Conservation (phyloP, 345 rosid genomes). For the Camelina laxa region DNA sequence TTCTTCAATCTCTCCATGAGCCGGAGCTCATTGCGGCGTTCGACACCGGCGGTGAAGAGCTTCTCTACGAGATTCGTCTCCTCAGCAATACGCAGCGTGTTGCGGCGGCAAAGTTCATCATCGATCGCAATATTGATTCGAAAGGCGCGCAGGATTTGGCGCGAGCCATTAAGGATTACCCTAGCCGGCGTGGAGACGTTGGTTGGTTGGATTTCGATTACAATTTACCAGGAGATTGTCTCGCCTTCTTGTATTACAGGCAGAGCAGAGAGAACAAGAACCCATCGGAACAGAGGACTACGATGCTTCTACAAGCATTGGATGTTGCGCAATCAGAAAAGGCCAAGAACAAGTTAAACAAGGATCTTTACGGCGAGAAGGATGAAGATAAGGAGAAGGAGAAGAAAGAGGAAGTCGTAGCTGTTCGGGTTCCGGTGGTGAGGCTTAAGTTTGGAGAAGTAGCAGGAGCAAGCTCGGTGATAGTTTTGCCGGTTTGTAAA, state of each 20-base stretch:
- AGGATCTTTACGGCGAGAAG: slow-evolving; percentile 52
- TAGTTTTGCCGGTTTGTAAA: slow-evolving; percentile 76
- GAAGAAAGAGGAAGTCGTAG: slow-evolving; percentile 29
- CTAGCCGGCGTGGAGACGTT: slow-evolving; percentile 67
- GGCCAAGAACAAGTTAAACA: slow-evolving; percentile 53
- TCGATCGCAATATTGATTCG: slow-evolving; percentile 53
- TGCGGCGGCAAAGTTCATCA: slow-evolving; percentile 57
- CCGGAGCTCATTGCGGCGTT: slow-evolving; percentile 63
- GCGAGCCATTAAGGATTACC: slow-evolving; percentile 83
- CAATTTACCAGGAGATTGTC: slow-evolving; percentile 75
- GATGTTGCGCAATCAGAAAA: slow-evolving; percentile 64
- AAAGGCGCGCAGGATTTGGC: slow-evolving; percentile 76
- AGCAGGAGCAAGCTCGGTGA: slow-evolving; percentile 68
- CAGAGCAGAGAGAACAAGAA: slow-evolving; percentile 69
- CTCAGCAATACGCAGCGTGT: slow-evolving; percentile 65
- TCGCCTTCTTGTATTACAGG: slow-evolving; percentile 72
- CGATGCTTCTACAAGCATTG: slow-evolving; percentile 61
- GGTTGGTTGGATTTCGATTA: slow-evolving; percentile 74
- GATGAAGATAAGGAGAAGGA: slow-evolving; percentile 33
- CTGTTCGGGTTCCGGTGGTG: slow-evolving; percentile 66
- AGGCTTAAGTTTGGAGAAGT: slow-evolving; percentile 80
- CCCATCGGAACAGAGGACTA: slow-evolving; percentile 57
- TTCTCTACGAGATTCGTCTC: slow-evolving; percentile 80
- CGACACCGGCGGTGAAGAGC: slow-evolving; percentile 76
- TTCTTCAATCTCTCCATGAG: slow-evolving; percentile 58